Evolutionary conservation across 139 green algal genomes (phyloP).

Genomic region (Chlorella sp.): DNA sequence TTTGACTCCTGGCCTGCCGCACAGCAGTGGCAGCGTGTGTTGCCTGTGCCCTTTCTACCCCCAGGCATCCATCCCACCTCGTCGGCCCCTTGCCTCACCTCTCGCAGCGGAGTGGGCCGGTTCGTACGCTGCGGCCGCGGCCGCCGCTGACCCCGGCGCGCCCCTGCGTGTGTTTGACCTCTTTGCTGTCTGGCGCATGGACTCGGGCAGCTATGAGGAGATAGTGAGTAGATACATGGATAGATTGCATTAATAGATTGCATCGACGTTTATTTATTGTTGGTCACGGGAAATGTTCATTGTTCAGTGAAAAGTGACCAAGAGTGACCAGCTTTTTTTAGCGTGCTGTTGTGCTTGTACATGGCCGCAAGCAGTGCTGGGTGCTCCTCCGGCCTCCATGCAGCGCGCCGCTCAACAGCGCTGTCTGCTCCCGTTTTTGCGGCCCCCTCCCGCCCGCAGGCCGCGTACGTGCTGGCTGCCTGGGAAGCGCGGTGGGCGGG

Average conservation of each 20-base stretch:
- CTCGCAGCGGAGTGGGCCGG: slow-evolving; percentile 13
- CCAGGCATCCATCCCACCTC: too few relatives aligned
- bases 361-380: not conserved
- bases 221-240: slow-evolving; percentile 33
- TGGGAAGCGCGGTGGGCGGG: slow-evolving; percentile 47
- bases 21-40: too few relatives aligned
- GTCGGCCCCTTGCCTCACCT: not conserved
- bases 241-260: too few relatives aligned
- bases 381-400: not conserved
- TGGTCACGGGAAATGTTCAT: too few relatives aligned
- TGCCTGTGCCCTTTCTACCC: too few relatives aligned
- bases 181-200: slow-evolving; percentile 54
- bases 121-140: not conserved
- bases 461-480: slow-evolving; percentile 38
- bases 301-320: too few relatives aligned
- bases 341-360: not conserved
- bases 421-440: not conserved
- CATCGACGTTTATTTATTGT: too few relatives aligned
- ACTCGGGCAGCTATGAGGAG: slow-evolving; percentile 48
- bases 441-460: slow-evolving; percentile 3
- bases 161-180: slow-evolving; percentile 70
- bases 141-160: slow-evolving; percentile 9
- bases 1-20: too few relatives aligned
- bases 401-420: too few relatives aligned
- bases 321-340: too few relatives aligned